Evolutionary conservation across 1,139 yeast genomes (phyloP).

Genomic region (Kodamaea plutei): DNA sequence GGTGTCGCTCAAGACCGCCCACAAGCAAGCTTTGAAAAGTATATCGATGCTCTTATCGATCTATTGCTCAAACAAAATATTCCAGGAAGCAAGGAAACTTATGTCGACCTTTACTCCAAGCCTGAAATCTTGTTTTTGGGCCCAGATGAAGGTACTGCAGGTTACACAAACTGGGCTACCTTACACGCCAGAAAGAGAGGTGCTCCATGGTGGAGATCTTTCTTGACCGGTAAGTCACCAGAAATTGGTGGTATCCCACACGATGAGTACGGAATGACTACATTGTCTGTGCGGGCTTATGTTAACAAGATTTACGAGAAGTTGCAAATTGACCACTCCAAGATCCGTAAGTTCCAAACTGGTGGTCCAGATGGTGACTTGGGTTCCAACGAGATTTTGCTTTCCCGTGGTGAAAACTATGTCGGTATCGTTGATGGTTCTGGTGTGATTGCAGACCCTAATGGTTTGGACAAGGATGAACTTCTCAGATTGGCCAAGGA

Average conservation of each 20-base stretch:
- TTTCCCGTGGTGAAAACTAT: constrained; percentile 77
- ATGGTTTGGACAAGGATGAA: constrained; percentile 80
- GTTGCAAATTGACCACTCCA: constrained; percentile 53
- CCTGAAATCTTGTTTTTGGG: constrained; percentile 95
- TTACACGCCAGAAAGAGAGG: constrained; percentile 88
- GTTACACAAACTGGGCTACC: constrained; percentile 98
- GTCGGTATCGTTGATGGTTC: constrained; percentile 93
- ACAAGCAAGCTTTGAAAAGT: constrained; percentile 84
- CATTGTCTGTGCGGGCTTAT: constrained; percentile 88
- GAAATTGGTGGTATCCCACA: constrained; percentile 96
- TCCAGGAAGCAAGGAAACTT: constrained; percentile 77
- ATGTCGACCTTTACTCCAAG: constrained; percentile 78
- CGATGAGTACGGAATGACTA: constrained; percentile 97
- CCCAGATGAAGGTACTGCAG: constrained; percentile 98
- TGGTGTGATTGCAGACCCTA: constrained; percentile 90
- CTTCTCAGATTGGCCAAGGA: constrained; percentile 71
- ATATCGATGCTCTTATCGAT: constrained; percentile 87
- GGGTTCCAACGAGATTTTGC: constrained; percentile 89
- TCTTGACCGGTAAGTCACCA: constrained; percentile 94
- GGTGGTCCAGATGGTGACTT: constrained; percentile 99
- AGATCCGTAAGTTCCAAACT: constrained; percentile 80
- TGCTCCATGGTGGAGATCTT: constrained; percentile 99
- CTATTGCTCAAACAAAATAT: constrained; percentile 69
- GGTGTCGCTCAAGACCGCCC: constrained; percentile 81
- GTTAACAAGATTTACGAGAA: constrained; percentile 87